Conservation (phyloP, 1,284 basidiomycete genomes). For the Apiotrichum domesticum region DNA sequence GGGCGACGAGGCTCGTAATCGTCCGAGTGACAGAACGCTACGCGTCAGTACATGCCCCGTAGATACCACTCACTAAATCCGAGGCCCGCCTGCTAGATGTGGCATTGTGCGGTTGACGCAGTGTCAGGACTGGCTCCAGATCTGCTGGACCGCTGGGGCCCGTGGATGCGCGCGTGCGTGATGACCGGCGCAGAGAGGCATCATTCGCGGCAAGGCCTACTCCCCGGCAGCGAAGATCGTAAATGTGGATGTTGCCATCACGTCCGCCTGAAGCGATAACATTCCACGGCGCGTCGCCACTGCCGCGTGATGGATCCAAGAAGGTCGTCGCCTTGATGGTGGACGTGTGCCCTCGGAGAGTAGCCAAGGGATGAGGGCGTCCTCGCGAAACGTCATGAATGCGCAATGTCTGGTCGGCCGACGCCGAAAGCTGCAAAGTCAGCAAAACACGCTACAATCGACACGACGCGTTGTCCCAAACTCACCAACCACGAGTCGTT, state of each 20-base stretch:
- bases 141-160: neutral
- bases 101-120: conserved; percentile 15
- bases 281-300: conserved; percentile 12
- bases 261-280: conserved; percentile 42
- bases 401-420: conserved; percentile 40
- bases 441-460: neutral
- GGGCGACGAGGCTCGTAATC: conserved; percentile 42
- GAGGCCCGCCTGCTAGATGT: neutral
- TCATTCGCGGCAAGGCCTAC: neutral
- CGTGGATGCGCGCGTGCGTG: neutral
- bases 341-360: conserved; percentile 40
- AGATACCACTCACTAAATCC: neutral
- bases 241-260: conserved; percentile 47
- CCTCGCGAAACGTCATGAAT: conserved; percentile 29
- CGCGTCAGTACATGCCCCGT: neutral
- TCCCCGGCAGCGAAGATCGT: conserved; percentile 41
- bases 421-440: conserved; percentile 37
- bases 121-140: conserved; percentile 10
- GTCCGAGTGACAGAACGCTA: conserved; percentile 38
- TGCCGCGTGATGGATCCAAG: conserved; percentile 29
- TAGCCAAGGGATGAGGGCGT: conserved; percentile 25
- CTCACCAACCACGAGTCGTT: conserved; percentile 51
- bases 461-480: neutral
- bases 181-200: conserved; percentile 1
- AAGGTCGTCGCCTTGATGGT: conserved; percentile 42